phyloP scores from a whole-genome alignment of 805 yeast genomes.

The Metschnikowia lochheadii region DNA sequence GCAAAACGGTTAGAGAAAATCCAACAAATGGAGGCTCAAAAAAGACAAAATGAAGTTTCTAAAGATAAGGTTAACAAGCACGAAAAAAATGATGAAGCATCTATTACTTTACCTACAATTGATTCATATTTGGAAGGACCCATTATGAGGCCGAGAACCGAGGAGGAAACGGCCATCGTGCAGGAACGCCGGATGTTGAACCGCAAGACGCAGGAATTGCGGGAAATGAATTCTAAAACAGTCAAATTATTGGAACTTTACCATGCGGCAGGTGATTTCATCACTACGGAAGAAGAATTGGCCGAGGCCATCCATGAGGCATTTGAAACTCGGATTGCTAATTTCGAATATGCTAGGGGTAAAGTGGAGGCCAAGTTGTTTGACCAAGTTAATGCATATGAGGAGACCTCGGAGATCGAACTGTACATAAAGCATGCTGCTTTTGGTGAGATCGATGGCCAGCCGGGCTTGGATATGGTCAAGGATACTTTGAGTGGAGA shows the following conservation, averaged over 20 bases:
- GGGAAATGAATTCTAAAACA: constrained; percentile 50
- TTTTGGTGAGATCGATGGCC: constrained; percentile 38
- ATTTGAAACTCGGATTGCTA: constrained; percentile 39
- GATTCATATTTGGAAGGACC: constrained; percentile 65
- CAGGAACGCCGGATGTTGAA: constrained; percentile 62
- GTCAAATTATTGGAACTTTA: constrained; percentile 62
- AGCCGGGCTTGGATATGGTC: constrained; percentile 39
- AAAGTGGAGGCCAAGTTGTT: constrained; percentile 34
- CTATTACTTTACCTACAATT: constrained; percentile 75
- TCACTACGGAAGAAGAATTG: constrained; percentile 67
- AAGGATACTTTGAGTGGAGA: constrained; percentile 39
- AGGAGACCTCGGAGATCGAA: constrained; percentile 30
- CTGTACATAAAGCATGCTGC: constrained; percentile 33
- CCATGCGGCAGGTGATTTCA: constrained; percentile 64
- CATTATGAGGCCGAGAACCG: constrained; percentile 66
- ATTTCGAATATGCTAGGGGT: constrained; percentile 32
- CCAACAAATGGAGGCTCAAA: constrained; percentile 25
- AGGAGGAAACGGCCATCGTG: constrained; percentile 58
- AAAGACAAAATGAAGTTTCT: constrained; percentile 25
- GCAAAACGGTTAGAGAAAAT: constrained; percentile 43
- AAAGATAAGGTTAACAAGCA: constrained; percentile 25
- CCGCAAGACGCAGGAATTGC: constrained; percentile 52
- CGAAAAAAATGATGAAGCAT: constrained; percentile 50
- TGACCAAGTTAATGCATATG: constrained; percentile 27
- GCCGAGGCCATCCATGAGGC: constrained; percentile 55